Evolutionary conservation across 2,329 filamentous ascomycete genomes (phyloP), one percentile per base, ranked within the genome.

Genomic region (Pseudopithomyces chartarum): DNA sequence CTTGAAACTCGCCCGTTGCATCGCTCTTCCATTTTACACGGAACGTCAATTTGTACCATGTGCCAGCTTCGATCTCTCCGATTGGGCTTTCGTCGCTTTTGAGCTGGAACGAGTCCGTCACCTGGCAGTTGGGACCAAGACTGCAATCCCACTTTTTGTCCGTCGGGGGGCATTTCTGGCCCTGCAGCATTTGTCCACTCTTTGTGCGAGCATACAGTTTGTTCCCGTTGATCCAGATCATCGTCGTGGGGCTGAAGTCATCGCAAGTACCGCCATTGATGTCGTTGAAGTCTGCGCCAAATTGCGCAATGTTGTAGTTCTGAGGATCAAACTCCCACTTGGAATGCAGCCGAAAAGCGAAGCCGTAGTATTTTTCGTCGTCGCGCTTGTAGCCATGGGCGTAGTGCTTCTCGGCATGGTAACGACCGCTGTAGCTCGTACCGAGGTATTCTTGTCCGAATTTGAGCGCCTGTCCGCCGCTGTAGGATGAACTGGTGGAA

Each of bases 281-380:
- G 20, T 56, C 51, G 1, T 69, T 67, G 57, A 82, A 82, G 59
- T 82, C 75, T 54, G 80, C 79, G 61, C 83, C 83, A 72, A 83
- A 84, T 68, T 84, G 81, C 0, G 76, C 79, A 43, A 83, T 66
- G 69, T 82, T 81, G 70, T 79, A 83, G 48, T 67, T 70, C 66
- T 82, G 79, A 1, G 71, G 70, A n/a, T 66, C 61, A 63, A 81
- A 81, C 58, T 83, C 67, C 81, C 81, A 83, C 55, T 71, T 52
- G 0, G 78, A 64, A 23, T 77, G 73, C 7, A 84, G 76, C n/a
- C 80, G 78, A 71, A 84, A 83, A 0, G 73, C 70, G 66, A 84
- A 84, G 34, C 81, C 80, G 71, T 84, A 83, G 70, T 79, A 82
- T 22, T 76, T 77, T 19, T 69, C 70, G 54, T 83, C 77, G 45